These are phyloP conservation scores for Glonium stellatum DNA, from an alignment of 495 filamentous ascomycete species.

Conservation along the genomic window DNA sequence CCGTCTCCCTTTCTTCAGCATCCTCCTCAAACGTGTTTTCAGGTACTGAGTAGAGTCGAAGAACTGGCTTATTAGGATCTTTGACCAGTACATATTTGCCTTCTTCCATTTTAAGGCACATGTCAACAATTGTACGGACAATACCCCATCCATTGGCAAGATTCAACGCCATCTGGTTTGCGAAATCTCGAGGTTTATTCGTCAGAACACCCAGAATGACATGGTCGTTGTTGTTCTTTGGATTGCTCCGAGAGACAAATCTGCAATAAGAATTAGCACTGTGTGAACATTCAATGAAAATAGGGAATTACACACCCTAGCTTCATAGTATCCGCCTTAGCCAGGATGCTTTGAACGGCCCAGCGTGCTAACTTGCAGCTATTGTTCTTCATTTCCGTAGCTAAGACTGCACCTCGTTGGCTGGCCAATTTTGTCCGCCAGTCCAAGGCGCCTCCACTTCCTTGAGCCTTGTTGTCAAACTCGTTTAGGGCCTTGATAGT, in stretches of 20 bases:
- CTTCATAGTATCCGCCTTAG: constrained; percentile 95
- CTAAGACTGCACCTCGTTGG: constrained; percentile 91
- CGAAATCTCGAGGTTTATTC: constrained; percentile 96
- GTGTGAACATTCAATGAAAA: not conserved
- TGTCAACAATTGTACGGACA: constrained; percentile 92
- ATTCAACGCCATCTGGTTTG: constrained; percentile 94
- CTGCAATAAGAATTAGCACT: constrained; percentile 37
- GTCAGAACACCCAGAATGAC: constrained; percentile 91
- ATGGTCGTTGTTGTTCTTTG: constrained; percentile 81
- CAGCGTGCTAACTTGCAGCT: constrained; percentile 93
- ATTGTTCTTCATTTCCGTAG: constrained; percentile 99
- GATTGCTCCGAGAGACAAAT: constrained; percentile 89
- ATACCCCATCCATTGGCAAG: constrained; percentile 98
- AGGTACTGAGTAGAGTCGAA: constrained; percentile 89
- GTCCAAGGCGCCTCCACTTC: constrained; percentile 86
- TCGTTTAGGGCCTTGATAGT: constrained; percentile 96
- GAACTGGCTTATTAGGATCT: constrained; percentile 92
- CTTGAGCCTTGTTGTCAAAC: constrained; percentile 95
- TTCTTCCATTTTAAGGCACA: constrained; percentile 65
- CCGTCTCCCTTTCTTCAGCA: constrained; percentile 45
- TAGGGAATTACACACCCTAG: constrained; percentile 58
- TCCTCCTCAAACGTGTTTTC: constrained; percentile 79
- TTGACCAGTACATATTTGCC: constrained; percentile 67
- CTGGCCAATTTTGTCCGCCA: constrained; percentile 90
- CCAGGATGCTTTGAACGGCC: constrained; percentile 92